phyloP scores from a whole-genome alignment of 2,329 filamentous ascomycete species.

The Plectosphaerella plurivora region DNA sequence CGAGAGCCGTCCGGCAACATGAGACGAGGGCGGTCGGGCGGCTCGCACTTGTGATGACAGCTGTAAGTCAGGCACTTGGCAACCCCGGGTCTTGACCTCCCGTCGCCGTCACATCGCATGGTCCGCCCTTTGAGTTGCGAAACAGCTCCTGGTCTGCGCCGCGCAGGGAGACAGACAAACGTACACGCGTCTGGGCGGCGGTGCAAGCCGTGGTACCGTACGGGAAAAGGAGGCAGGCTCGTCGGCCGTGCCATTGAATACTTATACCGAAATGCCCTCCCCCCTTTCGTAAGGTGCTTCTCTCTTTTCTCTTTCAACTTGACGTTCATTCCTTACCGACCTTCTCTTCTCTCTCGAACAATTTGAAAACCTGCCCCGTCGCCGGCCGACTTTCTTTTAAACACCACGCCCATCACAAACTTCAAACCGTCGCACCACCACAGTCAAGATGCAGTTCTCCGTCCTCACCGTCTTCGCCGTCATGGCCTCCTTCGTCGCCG shows the following conservation, averaged over 20 bases:
- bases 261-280: conserved; percentile 16
- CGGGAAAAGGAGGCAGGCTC: neutral
- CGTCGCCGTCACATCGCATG: neutral
- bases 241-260: conserved; percentile 15
- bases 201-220: neutral
- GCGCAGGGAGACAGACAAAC: no score
- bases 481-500: conserved; percentile 40
- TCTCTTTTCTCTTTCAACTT: conserved; percentile 4
- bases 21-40: neutral
- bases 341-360: conserved; percentile 21
- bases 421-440: conserved; percentile 17
- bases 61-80: neutral
- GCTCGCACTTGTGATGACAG: neutral
- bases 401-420: neutral
- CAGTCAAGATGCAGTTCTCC: conserved; percentile 51
- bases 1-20: neutral
- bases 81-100: neutral
- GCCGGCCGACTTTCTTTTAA: conserved; percentile 44
- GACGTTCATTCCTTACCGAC: conserved; percentile 11
- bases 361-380: conserved; percentile 33
- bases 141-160: no score
- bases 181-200: no score
- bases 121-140: neutral
- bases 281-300: conserved; percentile 10
- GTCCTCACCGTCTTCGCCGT: conserved; percentile 41